Base-by-base conservation (phyloP, 352 stramenopile genomes). In the Phytophthora colocasiae region DNA sequence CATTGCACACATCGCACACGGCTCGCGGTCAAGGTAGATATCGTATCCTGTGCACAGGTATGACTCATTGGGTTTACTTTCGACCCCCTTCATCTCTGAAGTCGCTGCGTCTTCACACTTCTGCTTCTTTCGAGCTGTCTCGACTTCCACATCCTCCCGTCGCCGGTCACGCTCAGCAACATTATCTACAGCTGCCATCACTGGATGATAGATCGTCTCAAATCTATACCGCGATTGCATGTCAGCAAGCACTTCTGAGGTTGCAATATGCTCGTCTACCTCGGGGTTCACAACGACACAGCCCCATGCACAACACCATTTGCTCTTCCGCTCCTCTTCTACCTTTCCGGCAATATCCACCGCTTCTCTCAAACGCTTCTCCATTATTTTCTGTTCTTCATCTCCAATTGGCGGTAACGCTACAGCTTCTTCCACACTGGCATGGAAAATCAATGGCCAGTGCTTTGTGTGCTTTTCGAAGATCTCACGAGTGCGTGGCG, bases 1-100 rank as follows among this genome's bases (percentile, higher is more conserved):
- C 91, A 97, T 97, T 1, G 91, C 85, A 53, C 90, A 97, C 89
- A 97, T 96, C 14, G 73, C 74, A 43, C 90, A 97, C 40, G 91
- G 91, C 70, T 97, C 91, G 24, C 71, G 56, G 52, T 96, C 89
- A 19, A 96, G 17, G 50, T 93, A 97, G 39, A 96, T 70, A 40
- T 97, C 91, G 62, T 96, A 93, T 32, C 88, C 89, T 5, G 90
- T 97, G 63, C 90, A 97, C 53, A 97, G 62, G 55, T 97, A 97
- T 34, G 89, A 92, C 56, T 90, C 51, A 39, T 63, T 44, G 31
- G 19, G 32, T 34, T 36, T 52, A 27, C 15, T 67, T 26, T 50
- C 45, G 9, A 31, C 31, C 26, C 24, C 64, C 39, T 7, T 31
- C 32, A 39, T 19, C 34, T 63, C 36, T 17, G 17, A 29, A 32